Conservation (phyloP, 768 basidiomycete genomes). For the Russula griseocarnosa region DNA sequence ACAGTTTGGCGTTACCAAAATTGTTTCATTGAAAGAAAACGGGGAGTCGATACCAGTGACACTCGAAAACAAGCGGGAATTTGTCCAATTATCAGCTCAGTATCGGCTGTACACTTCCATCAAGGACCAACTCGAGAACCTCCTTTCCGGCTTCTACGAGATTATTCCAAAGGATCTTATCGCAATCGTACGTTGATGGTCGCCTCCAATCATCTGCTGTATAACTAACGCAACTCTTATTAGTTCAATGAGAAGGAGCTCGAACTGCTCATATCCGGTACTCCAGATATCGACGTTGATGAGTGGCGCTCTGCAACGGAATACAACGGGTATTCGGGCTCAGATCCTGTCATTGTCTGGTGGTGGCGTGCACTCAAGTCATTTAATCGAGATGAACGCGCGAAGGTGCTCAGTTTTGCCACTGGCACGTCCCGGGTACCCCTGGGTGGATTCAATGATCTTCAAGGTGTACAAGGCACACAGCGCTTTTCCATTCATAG, state of each 20-base stretch:
- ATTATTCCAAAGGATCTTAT: constrained; percentile 96
- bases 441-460: constrained; percentile 86
- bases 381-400: constrained; percentile 93
- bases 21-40: constrained; percentile 80
- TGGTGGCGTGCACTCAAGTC: constrained; percentile 99
- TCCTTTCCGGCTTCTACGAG: constrained; percentile 91
- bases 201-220: constrained; percentile 17
- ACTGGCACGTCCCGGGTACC: constrained; percentile 92
- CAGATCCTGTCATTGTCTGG: constrained; percentile 96
- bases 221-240: constrained; percentile 26
- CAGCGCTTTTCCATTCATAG: constrained; percentile 95
- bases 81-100: constrained; percentile 91
- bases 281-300: constrained; percentile 98
- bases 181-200: constrained; percentile 63
- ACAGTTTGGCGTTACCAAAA: constrained; percentile 87
- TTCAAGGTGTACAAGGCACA: constrained; percentile 93
- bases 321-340: constrained; percentile 81
- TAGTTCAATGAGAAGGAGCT: constrained; percentile 95
- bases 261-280: constrained; percentile 91
- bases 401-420: constrained; percentile 96
- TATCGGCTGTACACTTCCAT: constrained; percentile 92
- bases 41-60: constrained; percentile 86
- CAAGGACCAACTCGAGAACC: constrained; percentile 89
- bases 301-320: constrained; percentile 94
- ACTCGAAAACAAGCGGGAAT: constrained; percentile 94